A percentile compares a stretch with the other conserved stretches of the same genome.
Conservation (phyloP, 1,139 yeast genomes). For the Blastobotrys niveus region DNA sequence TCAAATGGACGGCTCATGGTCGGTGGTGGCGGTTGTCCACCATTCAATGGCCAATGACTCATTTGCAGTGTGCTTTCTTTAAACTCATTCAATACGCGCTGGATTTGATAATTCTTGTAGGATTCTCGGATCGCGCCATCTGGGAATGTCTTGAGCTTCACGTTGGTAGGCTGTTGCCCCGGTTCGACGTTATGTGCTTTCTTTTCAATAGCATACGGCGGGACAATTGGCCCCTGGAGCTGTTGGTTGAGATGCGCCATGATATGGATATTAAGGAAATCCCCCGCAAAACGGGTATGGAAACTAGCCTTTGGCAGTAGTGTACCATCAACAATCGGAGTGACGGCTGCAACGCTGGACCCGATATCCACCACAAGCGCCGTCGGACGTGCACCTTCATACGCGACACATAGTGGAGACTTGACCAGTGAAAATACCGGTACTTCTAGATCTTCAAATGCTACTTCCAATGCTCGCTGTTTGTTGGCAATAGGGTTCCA, state of each 20-base stretch:
- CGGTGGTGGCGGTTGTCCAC: conserved; percentile 23
- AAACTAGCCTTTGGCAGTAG: conserved; percentile 32
- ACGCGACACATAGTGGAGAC: conserved; percentile 79
- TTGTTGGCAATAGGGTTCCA: conserved; percentile 77
- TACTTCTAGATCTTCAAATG: conserved; percentile 68
- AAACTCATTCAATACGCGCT: conserved; percentile 48
- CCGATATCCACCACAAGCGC: conserved; percentile 37
- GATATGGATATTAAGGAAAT: conserved; percentile 37
- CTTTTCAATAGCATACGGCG: conserved; percentile 32
- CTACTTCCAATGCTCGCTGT: conserved; percentile 64
- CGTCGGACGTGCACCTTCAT: conserved; percentile 34
- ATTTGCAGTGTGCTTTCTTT: conserved; percentile 58
- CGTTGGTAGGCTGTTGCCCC: conserved; percentile 36
- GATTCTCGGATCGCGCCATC: conserved; percentile 30
- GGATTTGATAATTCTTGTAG: conserved; percentile 35
- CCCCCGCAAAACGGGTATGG: conserved; percentile 40
- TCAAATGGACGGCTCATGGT: conserved; percentile 55
- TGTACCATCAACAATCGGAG: conserved; percentile 88
- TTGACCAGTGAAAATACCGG: conserved; percentile 84
- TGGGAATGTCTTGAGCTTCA: conserved; percentile 31
- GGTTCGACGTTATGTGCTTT: conserved; percentile 31
- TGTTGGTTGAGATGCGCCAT: conserved; percentile 28
- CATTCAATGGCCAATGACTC: conserved; percentile 39
- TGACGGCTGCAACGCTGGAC: conserved; percentile 50
- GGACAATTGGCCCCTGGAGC: conserved; percentile 29